Evolutionary conservation across 164 flowering plant genomes (phyloP), one percentile per base, ranked within the genome.

Genomic region (Buxus sempervirens): DNA sequence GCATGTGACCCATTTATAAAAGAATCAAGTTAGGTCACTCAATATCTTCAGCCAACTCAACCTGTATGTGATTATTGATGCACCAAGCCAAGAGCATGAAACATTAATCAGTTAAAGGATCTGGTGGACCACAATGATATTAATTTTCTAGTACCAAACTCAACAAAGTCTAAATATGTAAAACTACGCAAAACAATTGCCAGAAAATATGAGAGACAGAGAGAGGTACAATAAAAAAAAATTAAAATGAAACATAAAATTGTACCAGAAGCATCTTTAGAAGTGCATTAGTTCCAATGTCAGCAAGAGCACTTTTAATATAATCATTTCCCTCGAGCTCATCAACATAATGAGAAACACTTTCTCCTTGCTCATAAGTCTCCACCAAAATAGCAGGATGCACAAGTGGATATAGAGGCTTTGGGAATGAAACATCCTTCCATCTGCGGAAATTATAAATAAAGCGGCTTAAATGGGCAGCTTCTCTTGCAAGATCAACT

Each of bases 331-430:
- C 97, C 72, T 82, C 78, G 61, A 86, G 78, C 53, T 75, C 79
- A 54, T 88, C 90, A 65, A 91, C 84, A 76, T 80, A 88, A 68
- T 83, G 75, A 41, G 79, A n/a, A 54, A 91, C 84, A 75, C 77
- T 85, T 70, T 89, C 86, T 38, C 97, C 97, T 19, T 82, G 84
- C 76, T 91, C 97, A 79, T 77, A 91, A 28, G 91, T 87, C 80
- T 91, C 97, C 73, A 91, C 97, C 75, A 91, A 74, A 71, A 89
- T 93, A 70, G 96, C 89, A 13, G 96, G 97, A 78, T 91, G 96
- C 62, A 91, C 94, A 64, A 90, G 74, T 18, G 96, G 97, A 83
- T 91, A 91, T 9, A 91, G 58, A 71, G 97, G 93, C 76, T 73
- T 84, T 19, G 97, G 96, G 62, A 90, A 90, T 16, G 96, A 90